phyloP scores from a whole-genome alignment of 225 moss, liverwort and hornwort species.

The Marchantia polymorpha region DNA sequence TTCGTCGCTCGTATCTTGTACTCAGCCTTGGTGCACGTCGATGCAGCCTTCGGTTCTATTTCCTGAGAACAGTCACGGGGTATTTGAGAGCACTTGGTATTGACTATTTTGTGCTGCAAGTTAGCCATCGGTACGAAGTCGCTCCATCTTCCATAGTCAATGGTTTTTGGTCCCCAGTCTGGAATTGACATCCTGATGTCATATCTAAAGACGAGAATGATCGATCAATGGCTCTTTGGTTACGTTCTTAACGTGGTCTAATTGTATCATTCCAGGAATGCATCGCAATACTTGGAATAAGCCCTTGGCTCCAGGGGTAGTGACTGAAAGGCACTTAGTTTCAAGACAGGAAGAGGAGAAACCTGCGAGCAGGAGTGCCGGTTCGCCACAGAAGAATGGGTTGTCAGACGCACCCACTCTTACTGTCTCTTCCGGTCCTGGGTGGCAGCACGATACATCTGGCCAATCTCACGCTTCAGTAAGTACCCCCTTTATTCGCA shows the following conservation, averaged over 20 bases:
- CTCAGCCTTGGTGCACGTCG: too few relatives aligned
- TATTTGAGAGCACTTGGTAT: too few relatives aligned
- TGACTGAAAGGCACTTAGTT: slow-evolving; percentile 17
- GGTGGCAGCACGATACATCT: slow-evolving; percentile 26
- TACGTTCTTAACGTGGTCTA: neutral
- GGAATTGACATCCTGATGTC: too few relatives aligned
- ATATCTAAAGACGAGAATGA: too few relatives aligned
- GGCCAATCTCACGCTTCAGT: slow-evolving; percentile 29
- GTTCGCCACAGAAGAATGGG: slow-evolving; percentile 16
- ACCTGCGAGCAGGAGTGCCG: slow-evolving; percentile 19
- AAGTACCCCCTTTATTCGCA: neutral
- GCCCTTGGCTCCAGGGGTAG: neutral
- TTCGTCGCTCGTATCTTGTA: too few relatives aligned
- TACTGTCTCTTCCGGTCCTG: neutral
- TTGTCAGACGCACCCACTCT: slow-evolving; percentile 18
- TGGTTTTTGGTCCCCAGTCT: too few relatives aligned
- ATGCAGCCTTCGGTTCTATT: too few relatives aligned
- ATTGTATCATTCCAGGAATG: slow-evolving; percentile 28
- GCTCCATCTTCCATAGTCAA: too few relatives aligned
- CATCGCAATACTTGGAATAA: slow-evolving; percentile 42
- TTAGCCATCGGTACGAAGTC: too few relatives aligned
- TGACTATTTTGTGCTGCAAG: too few relatives aligned
- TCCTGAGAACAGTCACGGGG: too few relatives aligned
- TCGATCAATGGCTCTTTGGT: too few relatives aligned
- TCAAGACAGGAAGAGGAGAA: slow-evolving; percentile 32